These are phyloP conservation scores for Tylopilus sp. DNA, from an alignment of 768 basidiomycete species.

Conservation along the genomic window DNA sequence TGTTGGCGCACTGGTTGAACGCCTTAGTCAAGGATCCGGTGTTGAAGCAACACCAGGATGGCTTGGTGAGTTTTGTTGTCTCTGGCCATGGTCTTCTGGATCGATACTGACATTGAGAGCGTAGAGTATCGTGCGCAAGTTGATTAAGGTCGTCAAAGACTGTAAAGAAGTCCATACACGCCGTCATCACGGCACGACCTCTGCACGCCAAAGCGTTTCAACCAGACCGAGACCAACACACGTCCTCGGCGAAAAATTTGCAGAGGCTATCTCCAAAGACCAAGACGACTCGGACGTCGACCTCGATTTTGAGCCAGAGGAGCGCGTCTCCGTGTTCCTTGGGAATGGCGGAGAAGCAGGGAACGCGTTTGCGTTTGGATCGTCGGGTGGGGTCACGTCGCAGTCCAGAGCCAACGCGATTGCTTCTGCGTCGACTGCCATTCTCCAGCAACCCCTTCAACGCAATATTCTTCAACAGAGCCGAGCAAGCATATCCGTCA, in stretches of 20 bases:
- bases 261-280: conserved; percentile 46
- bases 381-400: conserved; percentile 21
- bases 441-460: conserved; percentile 61
- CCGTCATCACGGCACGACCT: conserved; percentile 28
- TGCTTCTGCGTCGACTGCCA: conserved; percentile 54
- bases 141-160: conserved; percentile 81
- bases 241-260: conserved; percentile 61
- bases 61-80: conserved; percentile 54
- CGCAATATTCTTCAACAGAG: conserved; percentile 48
- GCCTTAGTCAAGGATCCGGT: conserved; percentile 68
- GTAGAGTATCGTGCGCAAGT: conserved; percentile 75
- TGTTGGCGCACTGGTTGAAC: conserved; percentile 81
- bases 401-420: conserved; percentile 44
- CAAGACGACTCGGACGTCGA: conserved; percentile 73
- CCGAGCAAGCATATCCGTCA: conserved; percentile 31
- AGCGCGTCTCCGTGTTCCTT: conserved; percentile 37
- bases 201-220: conserved; percentile 30
- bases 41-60: conserved; percentile 62
- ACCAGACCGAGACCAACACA: conserved; percentile 39
- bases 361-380: conserved; percentile 41
- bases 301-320: conserved; percentile 67
- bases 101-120: conserved; percentile 7
- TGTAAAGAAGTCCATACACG: conserved; percentile 68
- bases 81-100: not conserved
- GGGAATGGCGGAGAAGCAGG: conserved; percentile 37